Percentiles rank a stretch among this genome's conserved stretches.
These are phyloP conservation scores for Fusarium acutatum DNA, from an alignment of 2,329 filamentous ascomycete species.

Conservation along the genomic window DNA sequence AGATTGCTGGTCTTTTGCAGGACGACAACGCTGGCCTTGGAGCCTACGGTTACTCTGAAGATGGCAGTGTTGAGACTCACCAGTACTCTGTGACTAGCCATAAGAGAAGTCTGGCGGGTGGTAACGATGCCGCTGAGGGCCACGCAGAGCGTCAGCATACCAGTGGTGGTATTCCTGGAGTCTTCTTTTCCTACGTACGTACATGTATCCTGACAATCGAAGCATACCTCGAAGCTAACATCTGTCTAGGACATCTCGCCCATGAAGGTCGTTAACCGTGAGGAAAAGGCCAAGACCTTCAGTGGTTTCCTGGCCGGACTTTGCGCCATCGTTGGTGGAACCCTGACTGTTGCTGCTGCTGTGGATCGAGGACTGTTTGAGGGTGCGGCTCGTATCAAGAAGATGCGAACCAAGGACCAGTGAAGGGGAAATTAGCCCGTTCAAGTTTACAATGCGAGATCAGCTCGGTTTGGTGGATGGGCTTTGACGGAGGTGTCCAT, in stretches of 20 bases:
- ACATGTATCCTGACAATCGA: neutral
- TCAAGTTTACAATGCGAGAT: neutral
- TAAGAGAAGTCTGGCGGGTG: constrained; percentile 85
- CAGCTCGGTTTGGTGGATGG: constrained; percentile 20
- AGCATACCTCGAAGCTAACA: constrained; percentile 24
- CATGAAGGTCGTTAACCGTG: constrained; percentile 99
- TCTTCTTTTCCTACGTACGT: constrained; percentile 97
- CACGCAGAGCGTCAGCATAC: constrained; percentile 94
- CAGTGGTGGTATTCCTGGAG: constrained; percentile 89
- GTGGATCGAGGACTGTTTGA: constrained; percentile 93
- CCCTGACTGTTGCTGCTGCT: constrained; percentile 92
- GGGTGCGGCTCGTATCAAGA: constrained; percentile 84
- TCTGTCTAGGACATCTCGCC: constrained; percentile 85
- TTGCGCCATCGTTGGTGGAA: constrained; percentile 94
- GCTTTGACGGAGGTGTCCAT: neutral
- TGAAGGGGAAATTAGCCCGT: constrained; percentile 42
- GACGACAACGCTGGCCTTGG: constrained; percentile 75
- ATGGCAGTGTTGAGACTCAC: constrained; percentile 93
- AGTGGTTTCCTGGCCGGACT: constrained; percentile 92
- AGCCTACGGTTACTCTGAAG: constrained; percentile 55
- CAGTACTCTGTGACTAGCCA: constrained; percentile 99
- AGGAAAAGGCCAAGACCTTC: constrained; percentile 88
- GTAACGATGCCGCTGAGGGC: constrained; percentile 84
- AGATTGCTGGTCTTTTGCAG: constrained; percentile 47
- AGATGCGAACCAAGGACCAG: constrained; percentile 75